Conservation (phyloP, 2,329 filamentous ascomycete species). For the Fusarium decemcellulare region DNA sequence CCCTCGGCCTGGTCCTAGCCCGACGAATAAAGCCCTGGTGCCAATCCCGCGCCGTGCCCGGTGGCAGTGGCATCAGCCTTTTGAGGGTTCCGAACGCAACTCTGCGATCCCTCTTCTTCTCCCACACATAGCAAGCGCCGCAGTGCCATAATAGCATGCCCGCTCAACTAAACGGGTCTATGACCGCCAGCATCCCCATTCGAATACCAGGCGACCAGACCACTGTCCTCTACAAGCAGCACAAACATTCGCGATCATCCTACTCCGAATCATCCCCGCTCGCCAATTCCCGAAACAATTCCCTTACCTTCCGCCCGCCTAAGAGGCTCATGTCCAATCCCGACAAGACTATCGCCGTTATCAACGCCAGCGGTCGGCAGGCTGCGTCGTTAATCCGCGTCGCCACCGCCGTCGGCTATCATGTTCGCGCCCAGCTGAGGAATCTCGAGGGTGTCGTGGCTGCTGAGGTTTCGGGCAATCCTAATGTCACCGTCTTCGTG, state of each 20-base stretch:
- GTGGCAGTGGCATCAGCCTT: conserved; percentile 27
- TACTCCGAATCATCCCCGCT: conserved; percentile 73
- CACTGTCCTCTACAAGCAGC: conserved; percentile 58
- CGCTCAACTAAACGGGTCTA: conserved; percentile 56
- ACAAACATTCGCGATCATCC: conserved; percentile 74
- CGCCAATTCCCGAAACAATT: conserved; percentile 69
- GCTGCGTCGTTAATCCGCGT: conserved; percentile 95
- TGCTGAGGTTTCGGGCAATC: conserved; percentile 84
- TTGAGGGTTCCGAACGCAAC: conserved; percentile 28
- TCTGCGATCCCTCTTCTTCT: conserved; percentile 39
- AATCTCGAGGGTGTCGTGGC: conserved; percentile 90
- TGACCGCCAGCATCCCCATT: conserved; percentile 56
- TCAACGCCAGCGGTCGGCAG: conserved; percentile 96
- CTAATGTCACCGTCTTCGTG: conserved; percentile 78
- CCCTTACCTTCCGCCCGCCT: conserved; percentile 71
- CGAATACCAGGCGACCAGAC: conserved; percentile 54
- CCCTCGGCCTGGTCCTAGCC: conserved; percentile 17
- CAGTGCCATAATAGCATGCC: conserved; percentile 53
- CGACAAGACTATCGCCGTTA: conserved; percentile 89
- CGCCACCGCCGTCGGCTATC: conserved; percentile 92
- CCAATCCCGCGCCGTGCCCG: conserved; percentile 36
- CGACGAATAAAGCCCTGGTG: conserved; percentile 42
- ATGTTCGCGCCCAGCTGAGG: conserved; percentile 91
- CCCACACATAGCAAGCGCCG: conserved; percentile 29
- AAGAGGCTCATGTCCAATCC: conserved; percentile 72